phyloP scores from a whole-genome alignment of 768 basidiomycete species.

The Mycena indigotica region DNA sequence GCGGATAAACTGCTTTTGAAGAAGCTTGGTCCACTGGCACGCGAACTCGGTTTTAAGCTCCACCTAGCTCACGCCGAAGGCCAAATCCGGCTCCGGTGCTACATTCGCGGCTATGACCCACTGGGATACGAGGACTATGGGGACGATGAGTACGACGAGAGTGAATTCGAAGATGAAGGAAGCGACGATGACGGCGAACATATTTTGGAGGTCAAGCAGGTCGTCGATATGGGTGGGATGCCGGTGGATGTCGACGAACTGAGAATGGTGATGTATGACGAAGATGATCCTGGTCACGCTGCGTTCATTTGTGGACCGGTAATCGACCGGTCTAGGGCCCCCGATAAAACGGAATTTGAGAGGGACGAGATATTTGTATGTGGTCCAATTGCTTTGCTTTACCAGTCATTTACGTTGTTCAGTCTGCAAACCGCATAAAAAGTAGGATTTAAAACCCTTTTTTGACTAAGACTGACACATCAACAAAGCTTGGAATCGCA shows the following conservation, averaged over 20 bases:
- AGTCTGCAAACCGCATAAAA: not conserved
- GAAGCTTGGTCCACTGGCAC: not conserved
- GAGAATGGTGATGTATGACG: not conserved
- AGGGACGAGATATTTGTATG: not conserved
- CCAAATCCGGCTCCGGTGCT: not conserved
- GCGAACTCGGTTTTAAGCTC: not conserved
- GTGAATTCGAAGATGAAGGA: not conserved
- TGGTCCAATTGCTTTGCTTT: not conserved
- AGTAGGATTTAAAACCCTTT: not conserved
- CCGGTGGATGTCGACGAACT: not conserved
- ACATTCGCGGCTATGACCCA: not conserved
- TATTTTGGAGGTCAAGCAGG: not conserved
- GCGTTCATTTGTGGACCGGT: not conserved
- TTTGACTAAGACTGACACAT: slow-evolving; percentile 2
- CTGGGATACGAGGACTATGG: not conserved
- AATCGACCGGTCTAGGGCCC: not conserved
- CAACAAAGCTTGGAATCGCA: slow-evolving; percentile 2
- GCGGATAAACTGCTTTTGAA: not conserved
- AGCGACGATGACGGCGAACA: not conserved
- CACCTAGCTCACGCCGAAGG: not conserved
- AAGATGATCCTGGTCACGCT: not conserved
- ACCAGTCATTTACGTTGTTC: not conserved
- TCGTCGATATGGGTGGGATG: not conserved
- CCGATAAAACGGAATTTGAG: not conserved
- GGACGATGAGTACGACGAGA: not conserved